A percentile compares a stretch with the other conserved stretches of the same genome.
These are phyloP conservation scores for Hypoxylon lienhwacheense DNA, from an alignment of 495 filamentous ascomycete species.

Conservation along the genomic window DNA sequence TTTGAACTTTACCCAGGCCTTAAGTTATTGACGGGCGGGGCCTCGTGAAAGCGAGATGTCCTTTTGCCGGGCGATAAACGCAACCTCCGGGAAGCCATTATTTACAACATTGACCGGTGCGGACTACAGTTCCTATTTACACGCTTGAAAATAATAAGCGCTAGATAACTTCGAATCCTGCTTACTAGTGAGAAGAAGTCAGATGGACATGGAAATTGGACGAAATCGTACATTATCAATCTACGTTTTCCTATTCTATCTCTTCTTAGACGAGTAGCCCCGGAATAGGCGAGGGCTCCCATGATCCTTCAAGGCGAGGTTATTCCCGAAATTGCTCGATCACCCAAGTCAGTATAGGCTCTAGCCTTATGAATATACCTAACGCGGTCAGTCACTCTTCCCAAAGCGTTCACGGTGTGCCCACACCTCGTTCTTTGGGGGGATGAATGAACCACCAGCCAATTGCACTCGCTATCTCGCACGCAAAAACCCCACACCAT, in stretches of 20 bases:
- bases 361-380: slow-evolving; percentile 8
- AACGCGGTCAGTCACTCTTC: slow-evolving; percentile 23
- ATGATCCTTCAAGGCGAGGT: slow-evolving; percentile 17
- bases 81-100: not conserved
- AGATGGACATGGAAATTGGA: slow-evolving; percentile 17
- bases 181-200: slow-evolving; percentile 21
- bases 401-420: slow-evolving; percentile 27
- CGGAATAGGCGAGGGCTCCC: slow-evolving; percentile 1
- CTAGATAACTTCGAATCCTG: slow-evolving; percentile 20
- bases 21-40: too few relatives aligned
- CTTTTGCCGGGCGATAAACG: not conserved
- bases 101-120: too few relatives aligned
- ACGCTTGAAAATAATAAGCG: slow-evolving; percentile 18
- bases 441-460: slow-evolving; percentile 14
- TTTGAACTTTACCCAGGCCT: not conserved
- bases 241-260: too few relatives aligned
- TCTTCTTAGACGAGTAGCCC: not conserved
- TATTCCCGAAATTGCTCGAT: slow-evolving; percentile 30
- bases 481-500: slow-evolving; percentile 21
- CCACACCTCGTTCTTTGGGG: slow-evolving; percentile 28
- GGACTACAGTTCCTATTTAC: not conserved
- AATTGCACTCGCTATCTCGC: slow-evolving; percentile 19
- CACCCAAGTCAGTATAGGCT: slow-evolving; percentile 14
- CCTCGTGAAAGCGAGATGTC: not conserved
- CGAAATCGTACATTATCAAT: not conserved